Percentiles rank a stretch among this genome's conserved stretches.
These are phyloP conservation scores for Phytopythium sindhum DNA, from an alignment of 352 stramenopile species.

Conservation along the genomic window DNA sequence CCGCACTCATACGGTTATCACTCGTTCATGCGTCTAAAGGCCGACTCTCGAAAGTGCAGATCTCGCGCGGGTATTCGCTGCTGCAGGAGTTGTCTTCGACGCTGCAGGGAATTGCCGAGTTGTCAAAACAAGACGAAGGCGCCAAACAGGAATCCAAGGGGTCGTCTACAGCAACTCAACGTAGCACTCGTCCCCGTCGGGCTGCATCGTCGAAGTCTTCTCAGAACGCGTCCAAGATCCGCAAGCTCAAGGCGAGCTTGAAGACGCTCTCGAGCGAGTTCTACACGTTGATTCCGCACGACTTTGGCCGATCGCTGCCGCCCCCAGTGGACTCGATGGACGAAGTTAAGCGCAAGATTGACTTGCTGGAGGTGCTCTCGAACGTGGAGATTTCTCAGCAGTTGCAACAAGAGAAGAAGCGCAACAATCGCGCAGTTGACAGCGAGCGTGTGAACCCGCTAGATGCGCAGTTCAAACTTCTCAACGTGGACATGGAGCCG, in stretches of 20 bases:
- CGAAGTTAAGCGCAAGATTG: slow-evolving; percentile 65
- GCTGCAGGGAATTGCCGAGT: slow-evolving; percentile 40
- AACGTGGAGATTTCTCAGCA: slow-evolving; percentile 71
- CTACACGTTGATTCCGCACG: slow-evolving; percentile 70
- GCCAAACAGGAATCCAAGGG: background rate
- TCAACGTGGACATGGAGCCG: slow-evolving; percentile 50
- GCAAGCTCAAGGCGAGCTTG: slow-evolving; percentile 42
- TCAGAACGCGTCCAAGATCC: slow-evolving; percentile 23
- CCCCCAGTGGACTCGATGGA: slow-evolving; percentile 56
- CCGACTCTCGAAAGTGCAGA: slow-evolving; percentile 55
- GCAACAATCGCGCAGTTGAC: slow-evolving; percentile 17
- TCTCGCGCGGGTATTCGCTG: slow-evolving; percentile 57
- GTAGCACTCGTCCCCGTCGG: slow-evolving; percentile 24
- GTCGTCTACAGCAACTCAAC: slow-evolving; percentile 9
- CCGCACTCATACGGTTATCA: background rate
- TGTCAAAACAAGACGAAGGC: slow-evolving; percentile 22
- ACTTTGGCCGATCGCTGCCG: slow-evolving; percentile 55
- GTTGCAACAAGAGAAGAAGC: slow-evolving; percentile 40
- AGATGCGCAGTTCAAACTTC: slow-evolving; percentile 58
- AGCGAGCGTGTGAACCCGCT: slow-evolving; percentile 37
- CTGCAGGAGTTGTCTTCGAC: slow-evolving; percentile 45
- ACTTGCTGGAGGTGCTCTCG: slow-evolving; percentile 59
- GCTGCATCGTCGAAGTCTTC: background rate
- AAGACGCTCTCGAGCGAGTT: slow-evolving; percentile 63
- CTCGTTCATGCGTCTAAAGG: slow-evolving; percentile 6